Base-by-base conservation (phyloP, 208 protist genomes). In the Phytomonas francai region DNA sequence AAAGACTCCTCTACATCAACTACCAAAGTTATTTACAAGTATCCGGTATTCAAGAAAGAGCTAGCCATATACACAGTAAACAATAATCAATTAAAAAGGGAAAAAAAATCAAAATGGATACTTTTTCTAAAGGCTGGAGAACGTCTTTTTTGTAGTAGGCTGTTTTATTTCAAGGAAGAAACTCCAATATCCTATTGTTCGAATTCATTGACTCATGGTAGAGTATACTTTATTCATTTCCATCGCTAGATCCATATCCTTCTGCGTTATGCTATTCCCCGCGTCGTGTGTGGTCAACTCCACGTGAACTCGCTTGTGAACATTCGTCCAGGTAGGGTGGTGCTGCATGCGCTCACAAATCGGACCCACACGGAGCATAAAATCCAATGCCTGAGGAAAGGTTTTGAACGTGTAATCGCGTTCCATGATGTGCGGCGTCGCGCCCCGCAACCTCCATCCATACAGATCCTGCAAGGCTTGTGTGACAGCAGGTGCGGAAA, bases 311-410 rank as follows among this genome's bases (percentile, higher is more conserved):
- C 82, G 85, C 70, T 98, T 98, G 77, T 98, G 98, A 27, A 94
- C 87, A 74, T 98, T 99, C 57, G 94, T 88, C 95, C 96, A 98
- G 69, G 80, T 68, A n/a, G 97, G 97, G 49, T 99, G 97, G 70
- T 99, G 97, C 59, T 95, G 78, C 77, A 86, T 79, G 69, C 80
- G 31, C 57, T 98, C 95, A 61, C 92, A 95, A 42, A 87, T 74
- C 0, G 77, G 75, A 30, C 83, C 92, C 39, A 92, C 77, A 42
- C 69, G 72, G 42, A 80, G 84, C 93, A 98, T 98, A 63, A 97
- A 98, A 28, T 58, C 58, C 65, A 93, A 92, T 16, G 95, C 96
- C 63, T 93, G 71, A n/a, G 68, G 62, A 72, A 98, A 98, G 73
- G 98, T 80, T 19, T 59, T 42, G 57, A 97, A 97, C n/a, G 71